Evolutionary conservation across 495 filamentous ascomycete genomes (phyloP).

Genomic region (Podospora comata): DNA sequence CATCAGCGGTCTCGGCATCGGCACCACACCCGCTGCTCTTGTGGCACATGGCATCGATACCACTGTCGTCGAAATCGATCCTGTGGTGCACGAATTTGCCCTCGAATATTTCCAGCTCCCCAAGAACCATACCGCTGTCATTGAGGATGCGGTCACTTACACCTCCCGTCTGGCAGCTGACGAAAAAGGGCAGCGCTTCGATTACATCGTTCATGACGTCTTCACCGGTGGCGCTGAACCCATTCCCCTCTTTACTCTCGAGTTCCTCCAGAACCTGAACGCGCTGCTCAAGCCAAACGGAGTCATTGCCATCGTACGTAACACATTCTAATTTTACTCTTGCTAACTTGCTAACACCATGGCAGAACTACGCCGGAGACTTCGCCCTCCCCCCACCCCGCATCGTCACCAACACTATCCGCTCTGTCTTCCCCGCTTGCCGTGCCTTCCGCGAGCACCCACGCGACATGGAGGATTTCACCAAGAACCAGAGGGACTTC

Average conservation of each 20-base stretch:
- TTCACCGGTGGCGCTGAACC: constrained; percentile 97
- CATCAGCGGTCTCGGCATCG: constrained; percentile 80
- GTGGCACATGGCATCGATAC: constrained; percentile 86
- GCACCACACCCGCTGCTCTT: constrained; percentile 81
- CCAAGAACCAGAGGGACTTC: constrained; percentile 59
- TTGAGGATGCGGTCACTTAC: constrained; percentile 78
- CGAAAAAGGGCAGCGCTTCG: constrained; percentile 52
- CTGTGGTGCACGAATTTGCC: constrained; percentile 79
- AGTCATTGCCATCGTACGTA: constrained; percentile 81
- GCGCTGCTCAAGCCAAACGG: constrained; percentile 71
- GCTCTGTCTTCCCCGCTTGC: constrained; percentile 69
- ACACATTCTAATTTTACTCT: neutral
- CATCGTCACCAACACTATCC: constrained; percentile 70
- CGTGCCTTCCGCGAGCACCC: constrained; percentile 79
- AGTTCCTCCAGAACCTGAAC: constrained; percentile 69
- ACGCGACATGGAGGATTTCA: constrained; percentile 40
- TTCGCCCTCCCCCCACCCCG: constrained; percentile 66
- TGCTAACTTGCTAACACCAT: neutral
- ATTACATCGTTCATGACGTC: constrained; percentile 97
- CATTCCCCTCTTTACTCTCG: constrained; percentile 76
- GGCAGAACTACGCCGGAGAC: constrained; percentile 94
- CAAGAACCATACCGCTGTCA: constrained; percentile 70
- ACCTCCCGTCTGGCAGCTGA: constrained; percentile 51
- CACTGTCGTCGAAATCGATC: constrained; percentile 92
- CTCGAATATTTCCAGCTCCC: constrained; percentile 78